Conservation (phyloP, 345 rosid genomes). For the Mallotus nudiflorus region DNA sequence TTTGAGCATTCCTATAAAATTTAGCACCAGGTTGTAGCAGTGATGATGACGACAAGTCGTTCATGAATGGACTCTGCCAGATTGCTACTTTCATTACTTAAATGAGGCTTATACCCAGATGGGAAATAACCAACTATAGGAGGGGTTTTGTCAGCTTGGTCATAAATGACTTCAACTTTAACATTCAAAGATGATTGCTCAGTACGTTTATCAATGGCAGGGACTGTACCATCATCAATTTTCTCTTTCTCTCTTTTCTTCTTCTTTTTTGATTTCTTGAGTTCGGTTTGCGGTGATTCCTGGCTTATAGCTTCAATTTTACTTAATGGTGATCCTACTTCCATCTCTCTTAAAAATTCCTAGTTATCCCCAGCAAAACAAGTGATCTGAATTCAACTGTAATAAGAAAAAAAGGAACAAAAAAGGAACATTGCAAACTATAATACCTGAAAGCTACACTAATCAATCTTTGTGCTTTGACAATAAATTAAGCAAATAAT, state of each 20-base stretch:
- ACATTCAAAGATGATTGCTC: constrained; percentile 13
- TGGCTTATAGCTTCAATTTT: background rate
- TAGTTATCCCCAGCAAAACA: background rate
- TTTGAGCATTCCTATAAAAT: constrained; percentile 44
- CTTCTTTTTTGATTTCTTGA: constrained; percentile 27
- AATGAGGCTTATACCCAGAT: constrained; percentile 56
- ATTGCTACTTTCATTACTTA: constrained; percentile 1
- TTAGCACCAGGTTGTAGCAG: constrained; percentile 31
- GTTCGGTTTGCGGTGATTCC: constrained; percentile 13
- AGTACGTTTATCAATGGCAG: background rate
- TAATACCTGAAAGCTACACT: background rate
- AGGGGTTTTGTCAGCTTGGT: constrained; percentile 43
- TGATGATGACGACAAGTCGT: background rate
- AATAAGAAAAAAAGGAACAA: background rate
- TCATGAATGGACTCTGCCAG: background rate
- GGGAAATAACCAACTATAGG: constrained; percentile 82
- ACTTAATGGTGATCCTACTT: background rate
- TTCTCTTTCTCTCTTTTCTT: constrained; percentile 19
- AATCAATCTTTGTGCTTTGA: too few species aligned
- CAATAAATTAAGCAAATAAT: background rate
- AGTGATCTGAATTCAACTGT: background rate
- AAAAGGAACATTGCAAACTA: background rate
- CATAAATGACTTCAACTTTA: constrained; percentile 40
- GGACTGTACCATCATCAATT: background rate
- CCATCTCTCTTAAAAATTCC: background rate